phyloP scores from a whole-genome alignment of 1,139 yeast genomes.

The Sugiyamaella novakii region DNA sequence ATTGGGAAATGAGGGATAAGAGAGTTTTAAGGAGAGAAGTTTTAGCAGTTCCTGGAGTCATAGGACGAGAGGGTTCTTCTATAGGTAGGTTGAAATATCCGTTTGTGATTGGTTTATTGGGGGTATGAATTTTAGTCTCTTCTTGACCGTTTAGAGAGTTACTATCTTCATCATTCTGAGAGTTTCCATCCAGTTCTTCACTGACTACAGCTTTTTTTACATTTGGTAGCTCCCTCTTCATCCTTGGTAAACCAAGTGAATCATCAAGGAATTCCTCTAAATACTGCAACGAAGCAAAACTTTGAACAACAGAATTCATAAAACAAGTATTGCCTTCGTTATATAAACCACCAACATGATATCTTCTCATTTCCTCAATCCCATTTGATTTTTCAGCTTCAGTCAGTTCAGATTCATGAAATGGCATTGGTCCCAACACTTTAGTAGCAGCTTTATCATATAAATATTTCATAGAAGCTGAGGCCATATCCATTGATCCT shows the following conservation, averaged over 20 bases:
- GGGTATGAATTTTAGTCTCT: background rate
- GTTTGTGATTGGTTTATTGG: background rate
- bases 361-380: conserved; percentile 33
- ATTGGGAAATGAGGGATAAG: conserved; percentile 35
- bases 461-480: conserved; percentile 38
- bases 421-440: conserved; percentile 25
- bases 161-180: background rate
- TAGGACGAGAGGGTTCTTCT: conserved; percentile 8
- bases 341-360: conserved; percentile 70
- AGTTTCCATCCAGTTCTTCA: background rate
- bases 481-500: conserved; percentile 43
- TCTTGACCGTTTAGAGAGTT: background rate
- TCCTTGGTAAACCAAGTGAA: conserved; percentile 13
- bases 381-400: conserved; percentile 33
- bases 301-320: conserved; percentile 87
- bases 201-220: background rate
- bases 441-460: conserved; percentile 36
- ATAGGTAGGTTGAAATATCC: conserved; percentile 4
- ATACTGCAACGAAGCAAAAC: conserved; percentile 73
- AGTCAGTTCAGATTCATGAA: conserved; percentile 33
- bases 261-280: conserved; percentile 59
- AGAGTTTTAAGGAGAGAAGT: conserved; percentile 30
- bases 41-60: conserved; percentile 16
- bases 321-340: conserved; percentile 94
- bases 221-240: conserved; percentile 2